Base-by-base conservation (phyloP, 2,329 filamentous ascomycete species). In the Sporothrix variecibatus region DNA sequence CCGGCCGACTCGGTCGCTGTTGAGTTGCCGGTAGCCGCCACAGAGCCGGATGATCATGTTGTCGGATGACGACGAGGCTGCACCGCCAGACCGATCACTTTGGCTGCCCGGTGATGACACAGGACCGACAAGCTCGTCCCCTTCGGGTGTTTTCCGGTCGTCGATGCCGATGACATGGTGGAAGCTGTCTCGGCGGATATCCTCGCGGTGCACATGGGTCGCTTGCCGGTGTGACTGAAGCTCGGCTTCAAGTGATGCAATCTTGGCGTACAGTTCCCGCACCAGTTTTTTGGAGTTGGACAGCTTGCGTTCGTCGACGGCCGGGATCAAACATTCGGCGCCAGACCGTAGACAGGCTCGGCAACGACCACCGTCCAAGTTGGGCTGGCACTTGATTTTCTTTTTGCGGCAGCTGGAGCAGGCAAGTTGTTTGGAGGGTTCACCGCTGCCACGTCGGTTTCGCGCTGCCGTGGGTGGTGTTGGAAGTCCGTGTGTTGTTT, bases 201-300 rank as follows among this genome's bases (percentile, higher is more conserved):
- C 28, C 28, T 31, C 40, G 2, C 20, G 20, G 6, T 28, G 60
- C 8, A 6, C 9, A 23, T 43, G 34, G 1, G 60, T 17, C 4
- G 11, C 20, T 1, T 65, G 40, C 11, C 71, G 73, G 17, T 73
- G 72, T 7, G 3, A 23, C 11, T 65, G 65, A 6, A 74, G 34
- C 8, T 74, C 74, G 17, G 74, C 72, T 34, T 75, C 70, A 12
- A 75, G 70, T 2, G 53, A 40, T 4, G 69, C 64, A 31, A 74
- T 73, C 11, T 58, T 60, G 4, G 69, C 72, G 26, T 72, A 72
- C 20, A 75, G 74, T 26, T 72, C 74, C 0, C 72, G 60, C 20
- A 75, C 72, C 1, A 74, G 69, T 43, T 74, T 74, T 20, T 72
- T 73, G 17, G 53, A 67, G 64, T 72, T 74, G 43, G 74, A 65